Conservation (phyloP, 805 yeast genomes). For the Spathaspora sp. region DNA sequence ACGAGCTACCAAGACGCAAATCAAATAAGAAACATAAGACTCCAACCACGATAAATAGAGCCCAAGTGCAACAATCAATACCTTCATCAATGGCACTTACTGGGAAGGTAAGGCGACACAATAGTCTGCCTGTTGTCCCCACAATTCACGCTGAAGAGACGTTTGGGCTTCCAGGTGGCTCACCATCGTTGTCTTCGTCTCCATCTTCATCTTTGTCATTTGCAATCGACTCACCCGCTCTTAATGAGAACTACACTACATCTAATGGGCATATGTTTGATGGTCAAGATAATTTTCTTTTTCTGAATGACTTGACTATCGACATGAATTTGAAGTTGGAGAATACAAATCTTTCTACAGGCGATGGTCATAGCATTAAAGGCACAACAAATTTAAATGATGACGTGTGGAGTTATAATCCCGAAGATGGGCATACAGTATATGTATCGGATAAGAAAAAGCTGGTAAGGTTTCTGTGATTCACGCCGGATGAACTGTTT, state of each 20-base stretch:
- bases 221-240: not conserved
- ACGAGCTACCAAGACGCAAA: not conserved
- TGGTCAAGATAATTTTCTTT: not conserved
- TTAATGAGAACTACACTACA: not conserved
- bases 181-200: not conserved
- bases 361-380: not conserved
- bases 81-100: conserved; percentile 1
- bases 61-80: not conserved
- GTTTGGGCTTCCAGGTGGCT: not conserved
- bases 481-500: no score
- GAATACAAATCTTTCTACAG: not conserved
- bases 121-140: not conserved
- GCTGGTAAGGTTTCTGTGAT: not conserved
- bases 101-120: not conserved
- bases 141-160: not conserved
- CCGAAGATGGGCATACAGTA: conserved; percentile 7
- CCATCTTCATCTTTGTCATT: not conserved
- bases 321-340: conserved; percentile 1
- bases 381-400: not conserved
- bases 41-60: not conserved
- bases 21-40: not conserved
- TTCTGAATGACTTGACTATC: conserved; percentile 3
- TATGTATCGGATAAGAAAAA: not conserved
- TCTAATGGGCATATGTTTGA: not conserved
- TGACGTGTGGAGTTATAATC: conserved; percentile 7